Evolutionary conservation across 345 rosid species (phyloP), one percentile per base, ranked within the genome.

Genomic region (Populus simonii): DNA sequence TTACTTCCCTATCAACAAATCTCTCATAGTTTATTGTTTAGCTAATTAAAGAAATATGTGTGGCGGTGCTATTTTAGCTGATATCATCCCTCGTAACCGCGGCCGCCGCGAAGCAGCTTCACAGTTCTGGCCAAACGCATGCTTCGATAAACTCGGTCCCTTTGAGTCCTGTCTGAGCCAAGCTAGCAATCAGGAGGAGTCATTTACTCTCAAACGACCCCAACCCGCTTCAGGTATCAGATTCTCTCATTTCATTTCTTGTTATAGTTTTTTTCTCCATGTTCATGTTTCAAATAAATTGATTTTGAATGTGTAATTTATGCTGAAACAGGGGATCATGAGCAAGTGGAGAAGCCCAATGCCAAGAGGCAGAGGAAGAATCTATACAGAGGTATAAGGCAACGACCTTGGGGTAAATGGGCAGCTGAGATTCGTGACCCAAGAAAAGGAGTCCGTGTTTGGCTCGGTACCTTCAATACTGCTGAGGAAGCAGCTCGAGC

Each of bases 361-460:
- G 27, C 76, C 10, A 93, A 91, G 85, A 85, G 86, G 82, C 93
- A 87, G 88, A 89, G 92, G 84, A 93, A 92, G 92, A 92, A 90
- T 63, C 80, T 88, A 65, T 93, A 90, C 88, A 86, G 97, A 67
- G 98, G 98, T 7, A 93, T 93, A 81, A 89, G 98, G 88, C 93
- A 94, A 73, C 90, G 98, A 0, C 97, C 98, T 2, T 94, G 98
- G 98, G 98, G 97, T 22, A 94, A 94, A 89, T 92, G 95, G 94
- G 98, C 98, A 0, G 98, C 98, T 7, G 98, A 94, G 93, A 94
- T 93, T 78, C 96, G 98, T 41, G 98, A 93, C 75, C 98, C 98
- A 8, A 86, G 92, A 36, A 93, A 93, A 83, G 98, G 98, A 7
- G 94, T 90, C 63, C 94, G 98, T 36, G 94, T 94, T 51, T 94